Conservation (phyloP, 352 stramenopile species). For the Elongisporangium senticosum region DNA sequence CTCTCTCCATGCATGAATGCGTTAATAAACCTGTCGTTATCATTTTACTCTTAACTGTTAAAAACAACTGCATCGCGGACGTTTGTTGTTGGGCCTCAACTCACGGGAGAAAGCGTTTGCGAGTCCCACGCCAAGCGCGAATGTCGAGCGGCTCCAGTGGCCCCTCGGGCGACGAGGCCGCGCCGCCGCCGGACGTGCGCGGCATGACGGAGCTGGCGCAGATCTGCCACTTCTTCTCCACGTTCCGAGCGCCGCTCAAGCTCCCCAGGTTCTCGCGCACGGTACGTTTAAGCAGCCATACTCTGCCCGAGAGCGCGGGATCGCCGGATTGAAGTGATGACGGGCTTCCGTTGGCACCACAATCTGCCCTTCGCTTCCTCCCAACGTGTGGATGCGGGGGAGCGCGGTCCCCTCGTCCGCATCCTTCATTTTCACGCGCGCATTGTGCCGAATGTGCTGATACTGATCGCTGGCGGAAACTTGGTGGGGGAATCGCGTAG, state of each 20-base stretch:
- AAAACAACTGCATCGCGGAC: background rate
- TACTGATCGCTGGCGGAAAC: background rate
- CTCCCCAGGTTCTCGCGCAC: slow-evolving; percentile 66
- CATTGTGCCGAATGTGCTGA: background rate
- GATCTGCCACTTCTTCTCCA: slow-evolving; percentile 68
- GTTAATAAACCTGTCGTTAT: background rate
- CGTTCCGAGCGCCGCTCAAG: slow-evolving; percentile 66
- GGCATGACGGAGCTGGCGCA: slow-evolving; percentile 55
- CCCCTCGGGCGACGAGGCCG: slow-evolving; percentile 29
- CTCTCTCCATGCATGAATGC: background rate
- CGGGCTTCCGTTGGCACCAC: background rate
- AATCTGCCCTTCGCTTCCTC: background rate
- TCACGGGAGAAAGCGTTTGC: background rate
- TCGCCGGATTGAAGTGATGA: slow-evolving; percentile 3
- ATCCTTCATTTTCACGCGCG: background rate
- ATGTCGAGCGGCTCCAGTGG: slow-evolving; percentile 49
- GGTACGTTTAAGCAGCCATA: slow-evolving; percentile 29
- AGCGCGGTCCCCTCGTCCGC: background rate
- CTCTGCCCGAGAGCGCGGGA: background rate
- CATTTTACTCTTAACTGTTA: background rate
- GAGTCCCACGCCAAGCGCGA: slow-evolving; percentile 8
- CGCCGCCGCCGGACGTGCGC: slow-evolving; percentile 21
- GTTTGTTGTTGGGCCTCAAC: background rate
- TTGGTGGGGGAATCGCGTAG: slow-evolving; percentile 13
- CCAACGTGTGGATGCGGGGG: background rate